Evolutionary conservation across 1,139 yeast genomes (phyloP).

Genomic region (Spathaspora sp.): DNA sequence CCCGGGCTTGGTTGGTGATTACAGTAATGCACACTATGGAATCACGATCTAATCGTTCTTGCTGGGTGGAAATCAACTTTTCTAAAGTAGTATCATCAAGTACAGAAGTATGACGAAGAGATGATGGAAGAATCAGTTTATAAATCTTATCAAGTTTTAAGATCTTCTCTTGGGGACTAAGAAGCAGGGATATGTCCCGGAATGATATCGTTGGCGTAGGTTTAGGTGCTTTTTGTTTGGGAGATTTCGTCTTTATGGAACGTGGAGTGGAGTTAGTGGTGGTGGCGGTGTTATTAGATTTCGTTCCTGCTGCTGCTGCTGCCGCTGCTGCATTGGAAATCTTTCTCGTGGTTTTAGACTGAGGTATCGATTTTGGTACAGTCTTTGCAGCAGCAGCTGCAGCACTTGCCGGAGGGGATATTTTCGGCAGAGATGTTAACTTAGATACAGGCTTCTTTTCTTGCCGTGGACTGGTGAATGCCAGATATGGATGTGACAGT

Average conservation of each 20-base stretch:
- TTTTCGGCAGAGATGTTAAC: constrained; percentile 5
- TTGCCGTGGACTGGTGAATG: neutral
- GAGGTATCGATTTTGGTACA: constrained; percentile 11
- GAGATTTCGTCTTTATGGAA: neutral
- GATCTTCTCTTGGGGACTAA: constrained; percentile 39
- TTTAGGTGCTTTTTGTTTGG: constrained; percentile 16
- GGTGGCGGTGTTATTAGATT: neutral
- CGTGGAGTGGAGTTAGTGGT: neutral
- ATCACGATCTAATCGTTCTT: constrained; percentile 30
- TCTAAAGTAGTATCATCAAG: constrained; percentile 40
- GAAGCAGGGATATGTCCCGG: constrained; percentile 34
- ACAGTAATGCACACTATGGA: constrained; percentile 46
- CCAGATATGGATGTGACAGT: neutral
- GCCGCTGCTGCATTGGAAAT: constrained; percentile 13
- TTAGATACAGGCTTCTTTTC: neutral
- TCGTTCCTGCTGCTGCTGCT: constrained; percentile 12
- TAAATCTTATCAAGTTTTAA: constrained; percentile 41
- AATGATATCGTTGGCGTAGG: constrained; percentile 21
- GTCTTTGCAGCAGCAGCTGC: constrained; percentile 1
- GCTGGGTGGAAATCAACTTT: constrained; percentile 41
- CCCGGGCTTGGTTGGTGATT: constrained; percentile 47
- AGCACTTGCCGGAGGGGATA: constrained; percentile 6
- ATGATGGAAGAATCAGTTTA: constrained; percentile 31
- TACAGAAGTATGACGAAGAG: neutral
- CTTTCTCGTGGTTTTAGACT: constrained; percentile 8